Evolutionary conservation across 75 land plant species (phyloP).

Genomic region (Pseudotsuga menziesii): DNA sequence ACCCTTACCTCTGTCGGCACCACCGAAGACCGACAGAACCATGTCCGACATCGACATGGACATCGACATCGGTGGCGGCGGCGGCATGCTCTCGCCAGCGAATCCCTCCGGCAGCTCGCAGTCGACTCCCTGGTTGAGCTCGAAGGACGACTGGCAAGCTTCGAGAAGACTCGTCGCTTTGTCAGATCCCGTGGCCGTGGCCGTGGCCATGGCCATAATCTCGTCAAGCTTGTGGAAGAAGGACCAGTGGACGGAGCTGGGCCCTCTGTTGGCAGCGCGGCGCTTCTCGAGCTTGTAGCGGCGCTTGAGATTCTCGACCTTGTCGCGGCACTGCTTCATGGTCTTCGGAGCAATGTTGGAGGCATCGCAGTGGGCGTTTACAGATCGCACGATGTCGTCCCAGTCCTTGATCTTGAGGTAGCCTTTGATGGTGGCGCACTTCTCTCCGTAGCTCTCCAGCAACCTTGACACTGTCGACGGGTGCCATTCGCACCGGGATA

Average conservation of each 20-base stretch:
- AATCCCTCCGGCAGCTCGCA: conserved; percentile 8
- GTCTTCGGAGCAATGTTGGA: conserved; percentile 18
- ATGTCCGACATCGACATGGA: conserved; percentile 5
- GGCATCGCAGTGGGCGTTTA: conserved; percentile 24
- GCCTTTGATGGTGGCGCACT: conserved; percentile 12
- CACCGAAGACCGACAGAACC: conserved; percentile 1
- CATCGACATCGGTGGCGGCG: background rate
- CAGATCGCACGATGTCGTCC: conserved; percentile 25
- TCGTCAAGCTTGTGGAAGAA: conserved; percentile 17
- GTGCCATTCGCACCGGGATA: conserved; percentile 8
- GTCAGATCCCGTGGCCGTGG: too few relatives aligned
- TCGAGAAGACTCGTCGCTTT: conserved; percentile 5
- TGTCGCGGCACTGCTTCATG: conserved; percentile 34
- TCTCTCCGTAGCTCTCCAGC: conserved; percentile 13
- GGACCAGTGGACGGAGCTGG: conserved; percentile 9
- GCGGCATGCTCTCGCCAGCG: conserved; percentile 1
- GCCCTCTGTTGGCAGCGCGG: background rate
- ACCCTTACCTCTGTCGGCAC: background rate
- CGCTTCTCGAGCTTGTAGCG: conserved; percentile 23
- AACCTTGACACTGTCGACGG: conserved; percentile 8
- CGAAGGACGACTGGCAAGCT: background rate
- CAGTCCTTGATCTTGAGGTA: conserved; percentile 32
- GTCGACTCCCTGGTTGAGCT: background rate
- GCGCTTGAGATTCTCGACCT: conserved; percentile 39
- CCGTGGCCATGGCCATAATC: conserved; percentile 15